These are phyloP conservation scores for Galium porrigens DNA, from an alignment of 305 asterid species.

Conservation along the genomic window DNA sequence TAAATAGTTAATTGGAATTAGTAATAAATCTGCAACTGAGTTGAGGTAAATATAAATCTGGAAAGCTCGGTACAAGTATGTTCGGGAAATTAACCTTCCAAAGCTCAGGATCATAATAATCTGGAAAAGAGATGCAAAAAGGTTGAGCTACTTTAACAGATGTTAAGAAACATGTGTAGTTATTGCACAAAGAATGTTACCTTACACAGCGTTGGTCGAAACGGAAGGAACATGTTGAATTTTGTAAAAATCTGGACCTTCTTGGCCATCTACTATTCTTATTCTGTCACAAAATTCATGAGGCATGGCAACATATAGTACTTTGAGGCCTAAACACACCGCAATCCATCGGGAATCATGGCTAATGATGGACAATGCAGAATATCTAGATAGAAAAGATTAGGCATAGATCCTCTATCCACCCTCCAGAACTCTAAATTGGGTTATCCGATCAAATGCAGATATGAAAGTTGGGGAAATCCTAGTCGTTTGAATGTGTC, in stretches of 20 bases:
- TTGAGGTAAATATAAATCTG: too few relatives aligned
- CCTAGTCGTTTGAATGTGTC: too few relatives aligned
- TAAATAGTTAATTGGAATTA: too few relatives aligned
- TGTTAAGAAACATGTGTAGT: too few relatives aligned
- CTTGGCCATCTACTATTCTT: constrained; percentile 9
- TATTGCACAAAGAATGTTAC: too few relatives aligned
- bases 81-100: too few relatives aligned
- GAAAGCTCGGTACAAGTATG: too few relatives aligned
- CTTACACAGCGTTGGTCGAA: background rate
- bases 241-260: constrained; percentile 24
- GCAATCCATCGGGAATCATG: constrained; percentile 25
- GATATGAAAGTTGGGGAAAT: background rate
- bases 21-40: too few relatives aligned
- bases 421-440: constrained; percentile 18
- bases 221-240: background rate
- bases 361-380: constrained; percentile 8
- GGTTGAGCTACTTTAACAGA: too few relatives aligned
- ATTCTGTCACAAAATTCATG: constrained; percentile 26
- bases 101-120: too few relatives aligned
- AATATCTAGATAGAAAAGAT: constrained; percentile 11
- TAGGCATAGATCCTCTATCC: constrained; percentile 21
- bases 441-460: background rate
- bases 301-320: constrained; percentile 18
- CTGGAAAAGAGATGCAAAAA: too few relatives aligned
- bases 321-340: constrained; percentile 10